A percentile compares a stretch with the other conserved stretches of the same genome.
phyloP scores from a whole-genome alignment of 116 monocot genomes.

The Dioscorea cayenensis region DNA sequence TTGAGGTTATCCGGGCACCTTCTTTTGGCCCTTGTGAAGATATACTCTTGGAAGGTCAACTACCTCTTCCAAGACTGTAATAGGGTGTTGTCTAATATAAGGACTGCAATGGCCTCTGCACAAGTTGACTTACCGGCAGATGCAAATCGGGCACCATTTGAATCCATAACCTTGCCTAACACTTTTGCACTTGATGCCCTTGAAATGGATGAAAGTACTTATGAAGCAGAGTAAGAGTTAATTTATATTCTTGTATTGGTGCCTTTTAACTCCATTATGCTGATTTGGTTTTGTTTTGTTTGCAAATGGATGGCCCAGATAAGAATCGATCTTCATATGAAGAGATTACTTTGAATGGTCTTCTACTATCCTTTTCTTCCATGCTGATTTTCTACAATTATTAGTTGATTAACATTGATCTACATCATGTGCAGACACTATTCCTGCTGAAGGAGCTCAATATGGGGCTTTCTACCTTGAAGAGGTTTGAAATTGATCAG shows the following conservation, averaged over 20 bases:
- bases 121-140: conserved; percentile 52
- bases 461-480: conserved; percentile 38
- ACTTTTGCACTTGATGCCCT: conserved; percentile 71
- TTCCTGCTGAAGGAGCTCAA: conserved; percentile 25
- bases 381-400: neutral
- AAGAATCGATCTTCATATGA: conserved; percentile 41
- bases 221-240: conserved; percentile 30
- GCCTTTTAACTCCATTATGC: neutral
- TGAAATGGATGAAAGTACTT: conserved; percentile 36
- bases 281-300: neutral
- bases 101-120: conserved; percentile 34
- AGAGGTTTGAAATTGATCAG: conserved; percentile 48
- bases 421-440: conserved; percentile 34
- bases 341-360: conserved; percentile 71
- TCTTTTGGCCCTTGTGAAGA: conserved; percentile 66
- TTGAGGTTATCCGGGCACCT: conserved; percentile 83
- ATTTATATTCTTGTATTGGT: neutral
- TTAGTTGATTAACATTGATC: neutral
- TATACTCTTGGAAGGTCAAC: conserved; percentile 90
- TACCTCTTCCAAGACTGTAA: conserved; percentile 71
- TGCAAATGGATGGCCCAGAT: conserved; percentile 43
- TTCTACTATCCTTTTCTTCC: neutral
- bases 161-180: conserved; percentile 64
- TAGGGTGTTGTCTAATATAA: conserved; percentile 36
- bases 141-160: conserved; percentile 51